These are phyloP conservation scores for Gillenia trifoliata DNA, from an alignment of 306 rosid species.

Conservation along the genomic window DNA sequence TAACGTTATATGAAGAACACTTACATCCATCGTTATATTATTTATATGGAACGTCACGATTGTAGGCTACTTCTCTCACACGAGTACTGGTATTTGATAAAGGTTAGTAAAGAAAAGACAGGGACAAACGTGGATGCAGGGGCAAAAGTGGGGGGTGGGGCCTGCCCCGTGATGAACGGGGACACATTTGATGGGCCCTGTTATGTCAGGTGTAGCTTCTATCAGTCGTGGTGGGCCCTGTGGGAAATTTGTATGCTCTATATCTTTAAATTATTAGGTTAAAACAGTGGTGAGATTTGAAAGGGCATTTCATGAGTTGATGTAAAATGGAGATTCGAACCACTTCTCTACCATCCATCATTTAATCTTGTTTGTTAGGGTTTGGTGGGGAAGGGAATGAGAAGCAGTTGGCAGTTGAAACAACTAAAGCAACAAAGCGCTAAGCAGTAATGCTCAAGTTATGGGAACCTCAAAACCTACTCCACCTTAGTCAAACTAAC, in stretches of 20 bases:
- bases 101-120: not conserved
- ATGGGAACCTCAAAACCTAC: not conserved
- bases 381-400: conserved; percentile 12
- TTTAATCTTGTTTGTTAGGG: not conserved
- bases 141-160: not conserved
- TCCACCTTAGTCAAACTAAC: not conserved
- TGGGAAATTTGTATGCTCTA: not conserved
- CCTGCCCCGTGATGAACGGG: not conserved
- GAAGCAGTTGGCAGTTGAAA: not conserved
- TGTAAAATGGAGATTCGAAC: not conserved
- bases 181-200: not conserved
- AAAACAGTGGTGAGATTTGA: not conserved
- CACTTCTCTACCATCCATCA: not conserved
- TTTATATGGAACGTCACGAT: too few species aligned
- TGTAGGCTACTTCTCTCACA: not conserved
- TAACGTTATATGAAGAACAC: not conserved
- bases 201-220: not conserved
- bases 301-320: conserved; percentile 1
- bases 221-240: not conserved
- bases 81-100: not conserved
- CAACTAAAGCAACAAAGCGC: not conserved
- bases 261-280: not conserved
- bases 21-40: too few species aligned
- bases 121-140: not conserved
- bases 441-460: not conserved